Conservation (phyloP, 306 rosid genomes). For the Dalbergia oliveri region DNA sequence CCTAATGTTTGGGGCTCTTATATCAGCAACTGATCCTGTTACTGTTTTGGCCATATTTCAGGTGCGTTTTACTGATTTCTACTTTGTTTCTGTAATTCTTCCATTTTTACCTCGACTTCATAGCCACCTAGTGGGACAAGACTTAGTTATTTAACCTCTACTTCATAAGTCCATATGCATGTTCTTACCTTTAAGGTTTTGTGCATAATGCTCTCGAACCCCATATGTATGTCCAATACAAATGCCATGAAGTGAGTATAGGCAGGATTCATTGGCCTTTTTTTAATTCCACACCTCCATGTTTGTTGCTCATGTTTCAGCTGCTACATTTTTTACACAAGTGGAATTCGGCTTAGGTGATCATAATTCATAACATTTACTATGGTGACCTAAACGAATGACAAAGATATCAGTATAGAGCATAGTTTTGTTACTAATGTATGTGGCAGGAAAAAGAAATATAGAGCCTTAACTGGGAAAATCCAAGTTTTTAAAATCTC, state of each 20-base stretch:
- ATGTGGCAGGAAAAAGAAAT: background rate
- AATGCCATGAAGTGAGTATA: background rate
- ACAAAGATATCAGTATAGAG: conserved; percentile 14
- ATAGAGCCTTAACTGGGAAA: conserved; percentile 11
- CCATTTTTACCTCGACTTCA: background rate
- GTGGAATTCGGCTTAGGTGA: conserved; percentile 33
- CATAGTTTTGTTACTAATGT: conserved; percentile 18
- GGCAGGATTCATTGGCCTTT: conserved; percentile 24
- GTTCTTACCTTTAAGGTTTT: conserved; percentile 20
- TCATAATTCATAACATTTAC: conserved; percentile 9
- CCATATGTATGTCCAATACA: conserved; percentile 32
- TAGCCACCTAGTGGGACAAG: too few relatives aligned
- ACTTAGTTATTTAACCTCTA: background rate
- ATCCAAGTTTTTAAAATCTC: conserved; percentile 4
- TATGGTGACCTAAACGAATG: conserved; percentile 7
- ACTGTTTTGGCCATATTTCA: conserved; percentile 98
- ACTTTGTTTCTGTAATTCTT: conserved; percentile 5
- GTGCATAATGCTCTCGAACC: conserved; percentile 11
- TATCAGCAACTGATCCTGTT: conserved; percentile 98
- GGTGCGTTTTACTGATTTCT: conserved; percentile 58
- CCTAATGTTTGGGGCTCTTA: conserved; percentile 98
- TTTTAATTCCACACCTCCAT: background rate
- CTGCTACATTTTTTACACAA: conserved; percentile 15
- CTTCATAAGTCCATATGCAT: conserved; percentile 10
- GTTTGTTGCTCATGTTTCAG: conserved; percentile 37